Conservation (phyloP, 2,329 filamentous ascomycete genomes). For the Fusarium incarnatum region DNA sequence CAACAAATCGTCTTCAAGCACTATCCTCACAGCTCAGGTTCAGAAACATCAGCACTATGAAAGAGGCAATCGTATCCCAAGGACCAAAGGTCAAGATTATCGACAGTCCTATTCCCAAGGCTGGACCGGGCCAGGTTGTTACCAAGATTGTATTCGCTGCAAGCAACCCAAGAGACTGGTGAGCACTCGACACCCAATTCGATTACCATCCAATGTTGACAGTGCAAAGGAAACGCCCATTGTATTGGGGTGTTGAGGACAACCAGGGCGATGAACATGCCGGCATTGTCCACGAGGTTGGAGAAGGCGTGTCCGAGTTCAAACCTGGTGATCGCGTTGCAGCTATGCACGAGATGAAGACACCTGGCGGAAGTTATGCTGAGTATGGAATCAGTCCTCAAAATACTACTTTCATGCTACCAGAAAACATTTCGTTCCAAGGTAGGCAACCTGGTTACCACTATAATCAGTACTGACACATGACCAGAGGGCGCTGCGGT, state of each 20-base stretch:
- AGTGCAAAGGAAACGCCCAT: constrained; percentile 1
- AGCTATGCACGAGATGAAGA: constrained; percentile 33
- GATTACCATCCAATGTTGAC: neutral
- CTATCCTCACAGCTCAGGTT: constrained; percentile 12
- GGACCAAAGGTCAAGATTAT: constrained; percentile 19
- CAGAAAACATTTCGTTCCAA: constrained; percentile 8
- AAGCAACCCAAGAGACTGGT: constrained; percentile 34
- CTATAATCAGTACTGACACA: neutral
- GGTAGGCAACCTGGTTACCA: neutral
- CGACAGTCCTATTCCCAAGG: constrained; percentile 8
- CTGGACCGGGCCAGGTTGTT: constrained; percentile 17
- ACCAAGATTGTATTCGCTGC: constrained; percentile 20
- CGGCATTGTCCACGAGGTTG: constrained; percentile 12
- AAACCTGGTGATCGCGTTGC: constrained; percentile 28
- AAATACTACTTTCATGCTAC: constrained; percentile 21
- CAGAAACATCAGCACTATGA: constrained; percentile 17
- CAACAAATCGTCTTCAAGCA: neutral
- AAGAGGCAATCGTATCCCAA: constrained; percentile 24
- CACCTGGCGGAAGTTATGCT: constrained; percentile 23
- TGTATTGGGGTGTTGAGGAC: constrained; percentile 25
- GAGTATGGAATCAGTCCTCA: constrained; percentile 30
- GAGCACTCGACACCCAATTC: neutral
- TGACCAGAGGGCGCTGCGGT: constrained; percentile 11
- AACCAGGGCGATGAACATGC: constrained; percentile 33
- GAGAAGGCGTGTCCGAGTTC: constrained; percentile 23